Base-by-base conservation (phyloP, 176 grass and related monocot genomes). In the Dactylis glomerata region DNA sequence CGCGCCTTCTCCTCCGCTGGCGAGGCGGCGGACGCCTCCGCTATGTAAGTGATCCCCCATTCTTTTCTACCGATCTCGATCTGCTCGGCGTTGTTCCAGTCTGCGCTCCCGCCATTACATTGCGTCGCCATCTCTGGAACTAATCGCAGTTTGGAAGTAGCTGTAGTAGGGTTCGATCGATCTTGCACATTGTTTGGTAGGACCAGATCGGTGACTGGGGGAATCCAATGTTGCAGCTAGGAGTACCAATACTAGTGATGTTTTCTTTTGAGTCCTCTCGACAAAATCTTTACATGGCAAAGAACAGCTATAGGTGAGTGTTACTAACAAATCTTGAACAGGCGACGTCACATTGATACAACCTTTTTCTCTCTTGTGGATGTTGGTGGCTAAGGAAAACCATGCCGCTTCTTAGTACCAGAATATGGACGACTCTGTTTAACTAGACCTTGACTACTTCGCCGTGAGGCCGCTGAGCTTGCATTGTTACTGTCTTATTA, bases 21-120 rank as follows among this genome's bases (percentile, higher is more conserved):
- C 56, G 54, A 61, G 19, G 41, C 81, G 26, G 56, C 70, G 1
- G 82, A 49, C 28, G 30, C 30, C 71, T 61, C 71, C 71, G 9
- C 71, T 5, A 73, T 38, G 82, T 84, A 84, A 76, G 82, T 50
- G 40, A 30, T 20, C 23, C 37, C 73, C 68, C 27, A n/a, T 74
- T 34, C n/a, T 3, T 57, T 32, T 50, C 33, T 38, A 41, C 45
- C 11, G 2, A 51, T 75, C 27, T 10, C 72, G 72, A 75, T 51
- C 51, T 46, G 46, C 42, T 28, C 49, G 3, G 9, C 3, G 20
- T 12, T 40, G 3, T 40, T 68, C 8, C 33, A 34, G 8, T 66
- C 31, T 33, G 13, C n/a, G 36, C 68, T 40, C 8, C 40, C 68
- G 24, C 42, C 7, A 19, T n/a, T n/a, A 33, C 10, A 9, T 38